Evolutionary conservation across 768 basidiomycete species (phyloP), one percentile per base, ranked within the genome.

Genomic region (Russula brevipes): DNA sequence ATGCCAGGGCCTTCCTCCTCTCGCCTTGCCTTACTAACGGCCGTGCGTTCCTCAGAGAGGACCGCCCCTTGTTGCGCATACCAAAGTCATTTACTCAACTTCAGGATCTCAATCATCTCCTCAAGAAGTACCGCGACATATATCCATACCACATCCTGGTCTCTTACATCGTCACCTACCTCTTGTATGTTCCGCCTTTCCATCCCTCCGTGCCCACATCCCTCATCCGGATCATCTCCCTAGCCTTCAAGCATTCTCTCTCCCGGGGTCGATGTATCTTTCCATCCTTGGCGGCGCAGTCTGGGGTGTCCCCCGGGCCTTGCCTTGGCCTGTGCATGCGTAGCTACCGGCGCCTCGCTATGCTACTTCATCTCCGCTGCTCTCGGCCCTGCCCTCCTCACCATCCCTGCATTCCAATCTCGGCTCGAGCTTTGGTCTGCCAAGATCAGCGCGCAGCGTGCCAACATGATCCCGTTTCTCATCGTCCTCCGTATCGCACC

Each of bases 181-280:
- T 98, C 69, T 98, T 97, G 94, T 95, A 68, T 66, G 92, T 82
- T 56, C 56, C 39, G n/a, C 47, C 45, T 61, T 59, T 66, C 10
- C 66, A 39, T 54, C 52, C 49, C 12, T n/a, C 31, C 16, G 17
- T 6, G 14, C 30, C 16, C 57, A 35, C 30, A 36, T 39, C n/a
- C 60, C 71, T 63, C 17, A 53, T 60, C n/a, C 38, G 47, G 16
- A 24, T 39, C 16, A n/a, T 49, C 30, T 46, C 30, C 38, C n/a
- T 71, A 96, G 94, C 76, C 80, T 98, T 7, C 95, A 98, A 79
- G 93, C 94, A 0, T 98, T 98, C 76, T 95, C 94, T 7, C 81
- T 98, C 14, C 95, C 96, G 0, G 95, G 95, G 1, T 96, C 94
- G 47, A 96, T 98, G 94, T 98, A 98, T 72, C 84, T 98, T 53